Conservation (phyloP, 257 asterid species). For the Solanum chilense region DNA sequence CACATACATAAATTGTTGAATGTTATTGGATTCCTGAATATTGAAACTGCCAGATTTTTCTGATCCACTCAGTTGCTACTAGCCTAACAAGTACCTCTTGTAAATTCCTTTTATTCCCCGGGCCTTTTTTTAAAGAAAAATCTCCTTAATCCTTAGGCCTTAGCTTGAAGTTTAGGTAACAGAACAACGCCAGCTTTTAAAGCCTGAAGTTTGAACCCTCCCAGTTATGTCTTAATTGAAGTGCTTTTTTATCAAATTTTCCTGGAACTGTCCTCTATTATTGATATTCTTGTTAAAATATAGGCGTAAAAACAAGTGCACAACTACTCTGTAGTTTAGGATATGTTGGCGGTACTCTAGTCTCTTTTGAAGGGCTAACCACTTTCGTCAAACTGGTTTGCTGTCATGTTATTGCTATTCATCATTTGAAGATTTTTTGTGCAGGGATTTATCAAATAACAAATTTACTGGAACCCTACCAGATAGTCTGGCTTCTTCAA, state of each 20-base stretch:
- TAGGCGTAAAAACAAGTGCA: not conserved
- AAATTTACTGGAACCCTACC: constrained; percentile 75
- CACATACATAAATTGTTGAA: not conserved
- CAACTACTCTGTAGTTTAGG: not conserved
- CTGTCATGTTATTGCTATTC: not conserved
- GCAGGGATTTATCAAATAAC: constrained; percentile 88
- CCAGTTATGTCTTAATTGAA: not conserved
- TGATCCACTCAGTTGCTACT: not conserved
- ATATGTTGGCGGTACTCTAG: not conserved
- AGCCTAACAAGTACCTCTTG: not conserved
- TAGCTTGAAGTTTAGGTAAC: not conserved
- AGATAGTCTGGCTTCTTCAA: constrained; percentile 59
- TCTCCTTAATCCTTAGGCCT: not conserved
- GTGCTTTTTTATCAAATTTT: not conserved
- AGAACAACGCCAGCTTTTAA: not conserved
- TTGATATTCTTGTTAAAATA: not conserved
- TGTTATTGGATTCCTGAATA: not conserved
- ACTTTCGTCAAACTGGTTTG: not conserved
- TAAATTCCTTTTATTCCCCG: not conserved
- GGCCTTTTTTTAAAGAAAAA: not conserved
- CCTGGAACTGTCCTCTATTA: not conserved
- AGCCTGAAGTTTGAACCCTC: not conserved
- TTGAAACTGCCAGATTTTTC: not conserved
- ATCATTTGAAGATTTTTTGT: constrained; percentile 7
- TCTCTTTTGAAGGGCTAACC: not conserved